phyloP scores from a whole-genome alignment of 495 filamentous ascomycete species.

The Xylaria grammica region DNA sequence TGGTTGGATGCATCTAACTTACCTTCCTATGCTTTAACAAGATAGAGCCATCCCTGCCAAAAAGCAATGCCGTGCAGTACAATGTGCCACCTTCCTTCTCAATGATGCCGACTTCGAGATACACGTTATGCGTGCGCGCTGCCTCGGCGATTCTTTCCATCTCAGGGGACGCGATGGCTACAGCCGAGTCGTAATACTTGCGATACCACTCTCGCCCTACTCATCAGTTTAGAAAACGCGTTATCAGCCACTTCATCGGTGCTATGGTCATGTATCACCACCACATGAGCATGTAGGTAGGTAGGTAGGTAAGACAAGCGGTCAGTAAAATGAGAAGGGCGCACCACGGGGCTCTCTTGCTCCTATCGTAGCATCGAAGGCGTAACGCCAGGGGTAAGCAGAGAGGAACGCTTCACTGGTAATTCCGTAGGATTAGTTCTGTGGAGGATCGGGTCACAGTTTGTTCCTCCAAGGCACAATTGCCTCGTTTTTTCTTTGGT shows the following conservation, averaged over 20 bases:
- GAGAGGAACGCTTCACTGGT: conserved; percentile 46
- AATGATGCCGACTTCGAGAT: conserved; percentile 47
- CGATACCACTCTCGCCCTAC: conserved; percentile 48
- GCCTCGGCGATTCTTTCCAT: conserved; percentile 39
- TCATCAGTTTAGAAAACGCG: background rate
- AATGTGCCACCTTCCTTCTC: conserved; percentile 50
- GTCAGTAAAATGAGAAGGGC: background rate
- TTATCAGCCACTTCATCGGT: conserved; percentile 5
- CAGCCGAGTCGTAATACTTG: conserved; percentile 45
- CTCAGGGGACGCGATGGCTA: conserved; percentile 42
- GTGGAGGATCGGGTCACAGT: background rate
- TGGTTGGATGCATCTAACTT: conserved; percentile 5
- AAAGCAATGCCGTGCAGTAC: conserved; percentile 45
- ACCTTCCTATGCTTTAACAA: conserved; percentile 48
- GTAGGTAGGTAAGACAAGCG: too few species aligned
- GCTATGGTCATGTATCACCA: background rate
- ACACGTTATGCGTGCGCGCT: conserved; percentile 41
- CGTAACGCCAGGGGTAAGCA: conserved; percentile 50
- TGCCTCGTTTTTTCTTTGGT: background rate
- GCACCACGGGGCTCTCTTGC: conserved; percentile 46
- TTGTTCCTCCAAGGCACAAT: background rate
- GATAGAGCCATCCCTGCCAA: conserved; percentile 42
- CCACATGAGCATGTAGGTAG: background rate
- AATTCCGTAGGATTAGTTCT: background rate
- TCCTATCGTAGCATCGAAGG: conserved; percentile 50